phyloP scores from a whole-genome alignment of 148 eudicot genomes.

The Bassia scoparia region DNA sequence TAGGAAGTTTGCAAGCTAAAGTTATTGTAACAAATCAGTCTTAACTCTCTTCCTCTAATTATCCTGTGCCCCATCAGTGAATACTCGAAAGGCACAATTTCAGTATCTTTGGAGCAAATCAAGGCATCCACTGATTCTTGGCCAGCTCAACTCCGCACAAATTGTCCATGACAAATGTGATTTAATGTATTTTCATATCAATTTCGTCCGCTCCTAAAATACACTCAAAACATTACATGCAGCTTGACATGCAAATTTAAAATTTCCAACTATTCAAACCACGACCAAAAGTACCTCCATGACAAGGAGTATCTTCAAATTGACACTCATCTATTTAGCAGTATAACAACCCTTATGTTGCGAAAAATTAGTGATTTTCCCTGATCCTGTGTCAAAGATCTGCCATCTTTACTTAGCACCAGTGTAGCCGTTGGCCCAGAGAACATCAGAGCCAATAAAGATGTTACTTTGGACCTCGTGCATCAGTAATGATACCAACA shows the following conservation, averaged over 20 bases:
- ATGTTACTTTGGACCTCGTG: slow-evolving; percentile 96
- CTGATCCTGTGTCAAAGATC: slow-evolving; percentile 99
- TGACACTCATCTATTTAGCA: not conserved
- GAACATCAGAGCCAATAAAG: slow-evolving; percentile 83
- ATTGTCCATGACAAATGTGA: slow-evolving; percentile 98
- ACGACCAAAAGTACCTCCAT: no score
- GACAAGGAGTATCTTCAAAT: not conserved
- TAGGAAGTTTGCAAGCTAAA: not conserved
- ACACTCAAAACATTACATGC: slow-evolving; percentile 10
- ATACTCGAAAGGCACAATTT: slow-evolving; percentile 97
- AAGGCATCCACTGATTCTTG: slow-evolving; percentile 78
- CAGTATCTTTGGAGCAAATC: slow-evolving; percentile 98
- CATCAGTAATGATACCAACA: slow-evolving; percentile 27
- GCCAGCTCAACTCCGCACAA: slow-evolving; percentile 94
- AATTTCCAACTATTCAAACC: no score
- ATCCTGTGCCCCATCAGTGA: slow-evolving; percentile 99
- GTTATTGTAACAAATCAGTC: not conserved
- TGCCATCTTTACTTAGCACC: slow-evolving; percentile 97
- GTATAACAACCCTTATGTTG: slow-evolving; percentile 66
- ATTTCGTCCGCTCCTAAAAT: slow-evolving; percentile 91
- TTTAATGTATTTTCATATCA: slow-evolving; percentile 97
- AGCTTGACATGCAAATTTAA: not conserved
- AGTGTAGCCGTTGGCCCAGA: slow-evolving; percentile 90
- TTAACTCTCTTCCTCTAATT: slow-evolving; percentile 28
- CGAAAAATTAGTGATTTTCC: slow-evolving; percentile 89